A percentile compares a stretch with the other conserved stretches of the same genome.
Conservation (phyloP, 2,329 filamentous ascomycete species). For the Helotiales sp. region DNA sequence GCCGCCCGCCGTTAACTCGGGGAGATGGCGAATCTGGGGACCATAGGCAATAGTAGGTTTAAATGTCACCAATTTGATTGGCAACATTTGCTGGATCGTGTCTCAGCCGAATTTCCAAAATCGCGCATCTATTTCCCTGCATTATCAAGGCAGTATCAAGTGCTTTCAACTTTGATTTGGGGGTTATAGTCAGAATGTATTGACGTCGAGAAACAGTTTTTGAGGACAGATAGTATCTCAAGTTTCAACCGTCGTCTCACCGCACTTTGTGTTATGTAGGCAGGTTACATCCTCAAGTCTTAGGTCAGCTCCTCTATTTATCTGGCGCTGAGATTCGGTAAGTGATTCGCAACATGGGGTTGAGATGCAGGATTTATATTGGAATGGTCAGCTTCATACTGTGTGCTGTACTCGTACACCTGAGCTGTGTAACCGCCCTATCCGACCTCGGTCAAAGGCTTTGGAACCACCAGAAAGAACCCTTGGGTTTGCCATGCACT, state of each 20-base stretch:
- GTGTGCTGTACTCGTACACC: conserved; percentile 1
- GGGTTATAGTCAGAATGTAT: background rate
- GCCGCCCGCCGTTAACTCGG: conserved; percentile 1
- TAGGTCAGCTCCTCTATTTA: conserved; percentile 28
- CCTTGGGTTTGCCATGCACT: conserved; percentile 1
- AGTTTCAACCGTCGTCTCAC: conserved; percentile 11
- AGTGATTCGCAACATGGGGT: conserved; percentile 22
- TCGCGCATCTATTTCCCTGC: background rate
- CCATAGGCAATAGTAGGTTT: background rate
- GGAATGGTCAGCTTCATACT: conserved; percentile 23
- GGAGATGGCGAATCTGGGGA: background rate
- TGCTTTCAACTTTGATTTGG: background rate
- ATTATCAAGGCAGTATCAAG: too few species aligned
- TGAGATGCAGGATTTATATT: conserved; percentile 30
- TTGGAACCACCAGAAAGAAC: background rate
- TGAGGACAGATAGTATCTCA: too few species aligned
- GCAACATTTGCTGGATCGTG: background rate
- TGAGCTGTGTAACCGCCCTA: conserved; percentile 20
- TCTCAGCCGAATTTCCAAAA: background rate
- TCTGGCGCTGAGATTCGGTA: conserved; percentile 4
- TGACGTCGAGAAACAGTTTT: background rate
- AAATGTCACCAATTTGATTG: background rate
- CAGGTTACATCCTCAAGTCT: conserved; percentile 28
- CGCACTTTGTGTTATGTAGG: conserved; percentile 18
- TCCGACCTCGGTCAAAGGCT: background rate